Base-by-base conservation (phyloP, 441 rosid genomes). In the Croton laevigatus region DNA sequence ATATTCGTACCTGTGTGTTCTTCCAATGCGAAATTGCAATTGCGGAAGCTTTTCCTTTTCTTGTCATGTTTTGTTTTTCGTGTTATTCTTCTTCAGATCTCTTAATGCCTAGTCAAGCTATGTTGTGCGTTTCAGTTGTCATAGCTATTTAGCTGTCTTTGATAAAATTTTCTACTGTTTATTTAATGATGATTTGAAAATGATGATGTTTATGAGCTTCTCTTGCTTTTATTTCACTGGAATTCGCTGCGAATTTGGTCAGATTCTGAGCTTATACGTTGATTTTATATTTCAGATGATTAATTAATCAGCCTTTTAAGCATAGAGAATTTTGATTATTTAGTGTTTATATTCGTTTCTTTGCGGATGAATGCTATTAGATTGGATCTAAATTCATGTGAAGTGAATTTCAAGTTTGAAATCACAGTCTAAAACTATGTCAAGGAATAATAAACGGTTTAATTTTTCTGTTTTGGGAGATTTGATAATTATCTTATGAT, bases 321-420 rank as follows among this genome's bases (percentile, higher is more conserved):
- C 20, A 32, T 46, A 46, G 42, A 14, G 37, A 20, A 19, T 7
- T 19, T 17, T 32, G 17, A 1, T 13, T 34, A 36, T 53, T 37
- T 8, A 36, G 45, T 22, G 27, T 16, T 32, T 13, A 8, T 34
- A 9, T 66, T 8, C 19, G 3, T 20, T 10, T 23, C 7, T 10
- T 58, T 16, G 1, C 6, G 59, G 27, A 57, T 58, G 44, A 17
- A 59, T 45, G 34, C 19, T 57, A 10, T 45, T 5, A n/a, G 65
- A 36, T 62, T 66, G 66, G 81, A 77, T 78, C 76, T 77, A 53
- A 42, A 52, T 63, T 71, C 53, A 8, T 70, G 22, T 36, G n/a
- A 48, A 66, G 53, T 49, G 17, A 69, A 62, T 40, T 22, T 4
- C 13, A 8, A 63, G 75, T 48, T 32, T 64, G 3, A 61, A 53